phyloP scores from a whole-genome alignment of 192 early-diverging fungal species.

The Phycomyces blakesleeanus region DNA sequence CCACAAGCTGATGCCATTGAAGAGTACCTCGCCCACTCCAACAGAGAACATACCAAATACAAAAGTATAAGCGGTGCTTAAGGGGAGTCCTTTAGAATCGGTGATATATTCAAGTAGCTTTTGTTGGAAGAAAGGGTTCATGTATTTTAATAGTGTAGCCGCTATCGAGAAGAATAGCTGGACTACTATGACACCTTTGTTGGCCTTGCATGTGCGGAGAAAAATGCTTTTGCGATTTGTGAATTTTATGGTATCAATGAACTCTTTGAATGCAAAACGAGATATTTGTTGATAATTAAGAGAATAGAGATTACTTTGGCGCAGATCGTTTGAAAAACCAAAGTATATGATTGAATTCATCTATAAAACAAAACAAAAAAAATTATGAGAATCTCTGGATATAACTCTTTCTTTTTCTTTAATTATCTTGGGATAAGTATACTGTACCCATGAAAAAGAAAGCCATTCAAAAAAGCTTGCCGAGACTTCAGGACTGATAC shows the following conservation, averaged over 20 bases:
- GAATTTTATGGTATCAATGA: conserved; percentile 3
- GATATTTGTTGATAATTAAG: conserved; percentile 12
- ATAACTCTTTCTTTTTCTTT: no score
- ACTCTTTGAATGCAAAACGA: conserved; percentile 8
- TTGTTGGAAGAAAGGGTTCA: conserved; percentile 44
- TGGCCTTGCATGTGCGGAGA: conserved; percentile 10
- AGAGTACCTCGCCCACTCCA: conserved; percentile 14
- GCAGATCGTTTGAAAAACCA: conserved; percentile 3
- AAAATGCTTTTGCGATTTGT: background rate
- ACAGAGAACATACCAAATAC: conserved; percentile 48
- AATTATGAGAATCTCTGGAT: no score
- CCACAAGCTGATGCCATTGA: conserved; percentile 35
- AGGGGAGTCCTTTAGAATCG: conserved; percentile 21
- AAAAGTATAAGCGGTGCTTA: conserved; percentile 47
- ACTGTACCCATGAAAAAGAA: conserved; percentile 17
- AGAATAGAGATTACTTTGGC: conserved; percentile 14
- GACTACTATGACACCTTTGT: background rate
- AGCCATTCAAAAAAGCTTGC: conserved; percentile 20
- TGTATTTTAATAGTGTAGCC: conserved; percentile 27
- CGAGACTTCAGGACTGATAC: conserved; percentile 16
- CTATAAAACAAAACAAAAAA: no score
- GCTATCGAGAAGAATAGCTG: conserved; percentile 16
- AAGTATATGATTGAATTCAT: conserved; percentile 20
- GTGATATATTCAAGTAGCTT: conserved; percentile 41
- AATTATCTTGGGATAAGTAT: no score